Evolutionary conservation across 371 early-diverging fungal genomes (phyloP).

Genomic region (Gilbertella persicaria): DNA sequence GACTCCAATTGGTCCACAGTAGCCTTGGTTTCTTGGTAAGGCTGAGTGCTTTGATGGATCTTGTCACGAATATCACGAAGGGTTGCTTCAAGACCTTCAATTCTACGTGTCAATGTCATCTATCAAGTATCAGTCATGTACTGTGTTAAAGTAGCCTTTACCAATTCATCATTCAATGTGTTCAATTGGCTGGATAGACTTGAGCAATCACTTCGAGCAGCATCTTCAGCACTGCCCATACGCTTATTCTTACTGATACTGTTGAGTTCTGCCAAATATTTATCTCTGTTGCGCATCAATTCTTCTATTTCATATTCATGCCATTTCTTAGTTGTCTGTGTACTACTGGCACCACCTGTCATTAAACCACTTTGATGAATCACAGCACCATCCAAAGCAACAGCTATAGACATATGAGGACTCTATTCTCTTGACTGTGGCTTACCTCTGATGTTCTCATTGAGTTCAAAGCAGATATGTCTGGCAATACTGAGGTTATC

Average conservation of each 20-base stretch:
- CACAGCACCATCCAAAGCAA: conserved; percentile 91
- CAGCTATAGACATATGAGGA: conserved; percentile 56
- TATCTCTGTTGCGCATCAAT: conserved; percentile 70
- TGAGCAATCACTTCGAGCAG: conserved; percentile 57
- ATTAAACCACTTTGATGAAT: conserved; percentile 96
- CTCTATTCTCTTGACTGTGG: not conserved
- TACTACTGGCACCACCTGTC: conserved; percentile 76
- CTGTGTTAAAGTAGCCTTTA: too few species aligned
- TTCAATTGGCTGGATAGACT: conserved; percentile 62
- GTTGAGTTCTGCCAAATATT: conserved; percentile 69
- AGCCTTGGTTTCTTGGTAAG: conserved; percentile 14
- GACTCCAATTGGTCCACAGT: conserved; percentile 45
- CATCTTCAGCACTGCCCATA: conserved; percentile 67
- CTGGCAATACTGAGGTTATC: conserved; percentile 87
- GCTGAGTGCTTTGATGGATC: conserved; percentile 6
- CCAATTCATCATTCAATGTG: conserved; percentile 63
- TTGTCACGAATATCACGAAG: conserved; percentile 18
- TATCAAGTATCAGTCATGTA: too few species aligned
- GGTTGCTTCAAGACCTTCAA: conserved; percentile 19
- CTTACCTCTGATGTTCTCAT: conserved; percentile 81
- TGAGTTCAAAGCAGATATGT: conserved; percentile 78
- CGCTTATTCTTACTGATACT: conserved; percentile 74
- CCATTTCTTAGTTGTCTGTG: conserved; percentile 71
- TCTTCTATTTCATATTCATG: conserved; percentile 81
- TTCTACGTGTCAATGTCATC: conserved; percentile 16